Evolutionary conservation across 179 eudicot genomes (phyloP).

Genomic region (Sideroxylon spinosum): DNA sequence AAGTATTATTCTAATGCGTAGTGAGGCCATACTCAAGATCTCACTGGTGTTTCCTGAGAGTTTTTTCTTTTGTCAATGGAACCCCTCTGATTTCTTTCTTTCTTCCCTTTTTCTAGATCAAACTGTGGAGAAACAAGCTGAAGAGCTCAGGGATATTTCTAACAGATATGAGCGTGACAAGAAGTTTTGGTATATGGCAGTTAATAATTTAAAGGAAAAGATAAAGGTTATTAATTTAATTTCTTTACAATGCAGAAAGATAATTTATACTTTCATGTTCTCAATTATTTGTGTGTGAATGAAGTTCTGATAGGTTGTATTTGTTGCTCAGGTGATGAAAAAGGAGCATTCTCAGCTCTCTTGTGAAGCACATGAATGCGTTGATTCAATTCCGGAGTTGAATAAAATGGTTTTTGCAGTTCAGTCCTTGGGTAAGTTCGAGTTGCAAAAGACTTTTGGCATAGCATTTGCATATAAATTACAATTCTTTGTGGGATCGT

Average conservation of each 20-base stretch:
- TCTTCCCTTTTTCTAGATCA: constrained; percentile 39
- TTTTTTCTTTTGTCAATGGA: not conserved
- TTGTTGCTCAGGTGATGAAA: constrained; percentile 55
- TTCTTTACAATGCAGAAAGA: not conserved
- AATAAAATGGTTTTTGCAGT: constrained; percentile 79
- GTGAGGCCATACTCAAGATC: not conserved
- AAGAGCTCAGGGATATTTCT: constrained; percentile 48
- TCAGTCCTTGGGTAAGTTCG: constrained; percentile 75
- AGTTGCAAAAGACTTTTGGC: not conserved
- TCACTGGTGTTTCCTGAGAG: not conserved
- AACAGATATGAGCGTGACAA: constrained; percentile 65
- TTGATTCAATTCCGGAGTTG: constrained; percentile 76
- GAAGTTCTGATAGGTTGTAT: not conserved
- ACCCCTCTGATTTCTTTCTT: not conserved
- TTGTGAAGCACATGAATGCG: constrained; percentile 79
- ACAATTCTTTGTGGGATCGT: constrained; percentile 6
- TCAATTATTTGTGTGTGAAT: not conserved
- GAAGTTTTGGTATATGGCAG: constrained; percentile 60
- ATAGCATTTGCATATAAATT: constrained; percentile 8
- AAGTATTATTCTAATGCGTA: not conserved
- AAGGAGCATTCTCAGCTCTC: constrained; percentile 72
- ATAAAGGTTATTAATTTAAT: constrained; percentile 52
- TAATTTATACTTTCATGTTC: not conserved
- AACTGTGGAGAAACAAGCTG: constrained; percentile 68
- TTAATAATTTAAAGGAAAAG: constrained; percentile 52